Percentiles rank a stretch among this genome's conserved stretches.
Evolutionary conservation across 352 stramenopile genomes (phyloP).

Genomic region (Pythium dissimile): DNA sequence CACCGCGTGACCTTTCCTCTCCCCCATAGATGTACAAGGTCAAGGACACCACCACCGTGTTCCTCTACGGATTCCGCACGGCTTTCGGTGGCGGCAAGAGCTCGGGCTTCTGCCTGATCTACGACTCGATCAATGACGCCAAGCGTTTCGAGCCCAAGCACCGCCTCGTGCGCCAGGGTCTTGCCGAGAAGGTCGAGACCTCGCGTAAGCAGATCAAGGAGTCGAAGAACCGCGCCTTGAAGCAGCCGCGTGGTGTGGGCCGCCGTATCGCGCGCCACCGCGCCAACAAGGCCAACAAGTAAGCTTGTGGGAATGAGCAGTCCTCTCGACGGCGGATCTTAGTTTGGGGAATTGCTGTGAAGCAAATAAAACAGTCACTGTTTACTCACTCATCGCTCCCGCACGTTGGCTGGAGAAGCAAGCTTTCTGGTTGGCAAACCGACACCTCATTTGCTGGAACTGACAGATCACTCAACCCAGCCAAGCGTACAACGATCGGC

Average conservation of each 20-base stretch:
- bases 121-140: conserved; percentile 97
- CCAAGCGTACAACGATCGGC: no score
- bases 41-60: conserved; percentile 93
- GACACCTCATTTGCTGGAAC: no score
- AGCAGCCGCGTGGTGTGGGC: conserved; percentile 95
- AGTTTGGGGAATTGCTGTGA: conserved; percentile 32
- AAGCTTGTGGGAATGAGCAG: conserved; percentile 42
- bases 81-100: conserved; percentile 97
- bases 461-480: no score
- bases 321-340: conserved; percentile 13
- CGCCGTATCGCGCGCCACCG: conserved; percentile 98
- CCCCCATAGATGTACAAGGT: conserved; percentile 93
- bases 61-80: conserved; percentile 97
- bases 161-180: conserved; percentile 91
- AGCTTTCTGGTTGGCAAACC: no score
- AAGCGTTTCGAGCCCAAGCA: conserved; percentile 99
- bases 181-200: conserved; percentile 94
- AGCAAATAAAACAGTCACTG: conserved; percentile 33
- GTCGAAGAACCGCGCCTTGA: conserved; percentile 98
- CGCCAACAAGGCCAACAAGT: conserved; percentile 97
- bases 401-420: no score
- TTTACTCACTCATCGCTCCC: conserved; percentile 18
- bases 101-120: conserved; percentile 98
- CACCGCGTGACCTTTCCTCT: no score
- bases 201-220: conserved; percentile 99